Conservation (phyloP, 495 filamentous ascomycete genomes). For the Pyrenopolyporus hunteri region DNA sequence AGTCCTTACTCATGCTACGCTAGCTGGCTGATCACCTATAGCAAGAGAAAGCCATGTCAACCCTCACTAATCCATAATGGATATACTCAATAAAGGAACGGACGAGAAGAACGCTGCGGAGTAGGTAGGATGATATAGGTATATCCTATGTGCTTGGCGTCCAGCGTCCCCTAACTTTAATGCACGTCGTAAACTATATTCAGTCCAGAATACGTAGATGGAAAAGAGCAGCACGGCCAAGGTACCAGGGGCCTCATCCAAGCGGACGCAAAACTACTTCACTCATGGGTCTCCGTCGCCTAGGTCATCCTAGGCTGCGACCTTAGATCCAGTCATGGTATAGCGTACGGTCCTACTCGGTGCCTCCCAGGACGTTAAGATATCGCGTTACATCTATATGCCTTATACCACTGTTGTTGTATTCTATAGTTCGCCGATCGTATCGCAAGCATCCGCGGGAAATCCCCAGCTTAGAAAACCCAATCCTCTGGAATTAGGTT, state of each 20-base stretch:
- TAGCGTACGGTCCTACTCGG: constrained; percentile 7
- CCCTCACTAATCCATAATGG: too few species aligned
- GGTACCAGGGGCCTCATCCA: constrained; percentile 11
- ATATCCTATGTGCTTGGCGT: neutral
- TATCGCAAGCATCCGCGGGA: constrained; percentile 9
- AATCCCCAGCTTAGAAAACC: constrained; percentile 10
- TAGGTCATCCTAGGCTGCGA: constrained; percentile 10
- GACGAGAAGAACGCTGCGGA: too few species aligned
- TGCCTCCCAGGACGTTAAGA: constrained; percentile 1
- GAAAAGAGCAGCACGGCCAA: constrained; percentile 9
- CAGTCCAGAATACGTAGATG: neutral
- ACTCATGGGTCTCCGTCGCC: constrained; percentile 14
- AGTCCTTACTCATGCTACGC: too few species aligned
- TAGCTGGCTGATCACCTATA: too few species aligned
- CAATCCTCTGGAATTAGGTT: neutral
- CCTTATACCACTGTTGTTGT: neutral
- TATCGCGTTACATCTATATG: constrained; percentile 5
- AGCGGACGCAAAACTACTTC: constrained; percentile 5
- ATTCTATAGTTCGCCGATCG: constrained; percentile 6
- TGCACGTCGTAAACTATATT: neutral
- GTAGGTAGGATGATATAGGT: neutral
- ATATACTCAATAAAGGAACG: too few species aligned
- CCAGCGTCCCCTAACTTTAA: neutral
- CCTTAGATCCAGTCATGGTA: constrained; percentile 1
- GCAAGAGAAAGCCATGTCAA: neutral